These are phyloP conservation scores for Fonsecaea erecta DNA, from an alignment of 2,329 filamentous ascomycete genomes.

Conservation along the genomic window DNA sequence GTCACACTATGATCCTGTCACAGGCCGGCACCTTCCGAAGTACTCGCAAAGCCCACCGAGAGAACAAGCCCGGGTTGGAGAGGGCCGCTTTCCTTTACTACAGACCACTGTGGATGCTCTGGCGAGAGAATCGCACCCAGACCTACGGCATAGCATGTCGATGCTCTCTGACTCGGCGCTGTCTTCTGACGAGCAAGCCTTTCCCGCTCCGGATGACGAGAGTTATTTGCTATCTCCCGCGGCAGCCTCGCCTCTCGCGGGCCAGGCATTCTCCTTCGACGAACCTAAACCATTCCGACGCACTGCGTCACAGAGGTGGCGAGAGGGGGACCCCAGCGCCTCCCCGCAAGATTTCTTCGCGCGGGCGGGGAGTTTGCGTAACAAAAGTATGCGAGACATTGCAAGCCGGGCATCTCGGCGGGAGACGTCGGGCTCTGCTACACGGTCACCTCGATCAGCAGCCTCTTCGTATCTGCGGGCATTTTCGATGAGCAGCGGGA, in stretches of 20 bases:
- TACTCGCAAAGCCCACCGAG: conserved; percentile 34
- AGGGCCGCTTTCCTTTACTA: conserved; percentile 37
- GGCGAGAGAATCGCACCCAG: conserved; percentile 33
- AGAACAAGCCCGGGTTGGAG: conserved; percentile 36
- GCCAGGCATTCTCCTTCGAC: conserved; percentile 35
- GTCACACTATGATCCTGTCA: conserved; percentile 35
- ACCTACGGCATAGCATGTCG: conserved; percentile 28
- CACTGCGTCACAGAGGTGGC: conserved; percentile 38
- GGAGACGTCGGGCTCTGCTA: conserved; percentile 44
- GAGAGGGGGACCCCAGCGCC: conserved; percentile 42
- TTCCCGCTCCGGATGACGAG: conserved; percentile 28
- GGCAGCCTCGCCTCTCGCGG: conserved; percentile 20
- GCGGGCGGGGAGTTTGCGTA: conserved; percentile 36
- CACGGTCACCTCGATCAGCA: conserved; percentile 59
- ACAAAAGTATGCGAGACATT: conserved; percentile 30
- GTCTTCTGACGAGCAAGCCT: conserved; percentile 32
- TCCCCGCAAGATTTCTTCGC: conserved; percentile 42
- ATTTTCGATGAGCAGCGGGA: conserved; percentile 55
- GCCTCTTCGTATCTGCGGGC: conserved; percentile 59
- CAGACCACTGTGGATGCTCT: conserved; percentile 38
- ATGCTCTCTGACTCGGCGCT: conserved; percentile 34
- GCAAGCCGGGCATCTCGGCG: conserved; percentile 31
- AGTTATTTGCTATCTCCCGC: conserved; percentile 30
- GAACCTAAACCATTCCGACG: conserved; percentile 31
- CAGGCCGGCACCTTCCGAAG: conserved; percentile 33